Base-by-base conservation (phyloP, 306 rosid species). In the Quercus rubra region DNA sequence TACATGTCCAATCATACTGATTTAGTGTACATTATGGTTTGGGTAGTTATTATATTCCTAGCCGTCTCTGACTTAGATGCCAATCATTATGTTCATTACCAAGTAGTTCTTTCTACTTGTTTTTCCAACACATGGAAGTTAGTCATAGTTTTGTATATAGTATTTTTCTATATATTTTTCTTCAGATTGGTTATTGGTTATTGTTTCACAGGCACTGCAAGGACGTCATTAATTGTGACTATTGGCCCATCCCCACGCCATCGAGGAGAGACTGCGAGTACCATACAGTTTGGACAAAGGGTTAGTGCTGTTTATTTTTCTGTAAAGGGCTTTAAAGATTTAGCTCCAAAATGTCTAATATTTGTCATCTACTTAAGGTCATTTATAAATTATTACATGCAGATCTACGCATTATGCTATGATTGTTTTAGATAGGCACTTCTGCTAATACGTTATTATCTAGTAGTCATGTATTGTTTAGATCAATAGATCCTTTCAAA, bases 211-310 rank as follows among this genome's bases (percentile, higher is more conserved):
- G 99, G 99, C 63, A 90, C 99, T 31, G 97, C 98, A 19, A 95
- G 99, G 89, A 95, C 99, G 78, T 95, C 99, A 71, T 70, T 95
- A 82, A 89, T 95, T 87, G 93, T 93, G 87, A 95, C 99, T 70
- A 89, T 95, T 84, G 99, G 98, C 59, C 99, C 98, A 61, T 95
- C 99, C 74, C 99, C 98, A 71, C 97, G 96, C 52, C 99, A 95
- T 85, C 92, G 99, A 74, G 99, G 99, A 83, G 99, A 95, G 89
- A 95, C 99, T 79, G 73, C 97, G 27, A 93, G 98, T 86, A 93
- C 99, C 82, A 93, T 95, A 80, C 78, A 90, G 79, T 95, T 95
- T 77, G 99, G 97, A 57, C 99, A 95, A 85, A 87, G 99, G 98
- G 99, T 91, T 46, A 76, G 98, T 81, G 82, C 79, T 84, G 15